A percentile compares a stretch with the other conserved stretches of the same genome.
phyloP scores from a whole-genome alignment of 1,139 yeast species.

The Kazachstania sp. region DNA sequence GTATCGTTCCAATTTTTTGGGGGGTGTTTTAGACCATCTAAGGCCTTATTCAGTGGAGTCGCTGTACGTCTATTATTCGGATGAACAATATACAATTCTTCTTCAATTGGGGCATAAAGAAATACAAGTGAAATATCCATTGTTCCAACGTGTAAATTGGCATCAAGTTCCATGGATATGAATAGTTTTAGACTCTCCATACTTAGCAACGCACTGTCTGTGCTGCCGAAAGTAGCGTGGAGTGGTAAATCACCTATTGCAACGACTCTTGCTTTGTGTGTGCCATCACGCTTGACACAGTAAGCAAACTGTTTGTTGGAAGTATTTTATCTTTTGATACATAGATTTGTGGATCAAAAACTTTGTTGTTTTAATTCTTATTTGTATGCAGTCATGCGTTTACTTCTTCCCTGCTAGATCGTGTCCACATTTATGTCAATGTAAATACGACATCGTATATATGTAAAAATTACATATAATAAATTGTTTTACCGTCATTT shows the following conservation, averaged over 20 bases:
- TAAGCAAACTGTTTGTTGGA: no score
- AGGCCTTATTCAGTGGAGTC: neutral
- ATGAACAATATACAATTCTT: constrained; percentile 4
- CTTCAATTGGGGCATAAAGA: constrained; percentile 6
- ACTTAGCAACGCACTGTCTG: constrained; percentile 2
- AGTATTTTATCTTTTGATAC: no score
- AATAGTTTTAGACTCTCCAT: constrained; percentile 5
- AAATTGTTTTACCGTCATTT: no score
- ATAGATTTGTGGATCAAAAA: no score
- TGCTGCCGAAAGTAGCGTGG: neutral
- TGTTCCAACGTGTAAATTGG: neutral
- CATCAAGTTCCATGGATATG: constrained; percentile 4
- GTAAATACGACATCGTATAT: no score
- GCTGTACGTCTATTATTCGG: constrained; percentile 1
- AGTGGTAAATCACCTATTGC: constrained; percentile 6
- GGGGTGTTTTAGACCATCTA: constrained; percentile 7
- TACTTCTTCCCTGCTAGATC: no score
- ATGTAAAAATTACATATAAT: no score
- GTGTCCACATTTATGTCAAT: no score
- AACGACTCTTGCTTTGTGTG: constrained; percentile 6
- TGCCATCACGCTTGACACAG: constrained; percentile 5
- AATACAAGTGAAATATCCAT: constrained; percentile 9
- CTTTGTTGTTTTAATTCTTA: no score
- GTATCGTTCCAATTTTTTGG: constrained; percentile 6
- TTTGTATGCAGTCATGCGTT: no score